Base-by-base conservation (phyloP, 1,139 yeast species). In the Lodderomyces theae region DNA sequence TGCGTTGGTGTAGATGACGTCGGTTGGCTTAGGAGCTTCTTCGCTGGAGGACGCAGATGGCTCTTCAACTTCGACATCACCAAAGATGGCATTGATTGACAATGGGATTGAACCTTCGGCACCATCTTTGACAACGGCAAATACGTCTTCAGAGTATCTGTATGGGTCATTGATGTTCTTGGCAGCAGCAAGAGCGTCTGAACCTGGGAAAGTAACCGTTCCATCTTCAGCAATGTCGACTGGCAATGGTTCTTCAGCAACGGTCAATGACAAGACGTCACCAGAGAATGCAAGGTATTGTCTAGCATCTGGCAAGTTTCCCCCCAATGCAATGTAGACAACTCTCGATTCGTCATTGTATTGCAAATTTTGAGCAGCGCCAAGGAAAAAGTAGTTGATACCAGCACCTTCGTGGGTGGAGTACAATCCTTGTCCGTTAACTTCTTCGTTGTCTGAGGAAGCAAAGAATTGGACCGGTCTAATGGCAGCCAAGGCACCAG, bases 291-390 rank as follows among this genome's bases (percentile, higher is more conserved):
- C 41, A 17, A 48, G 45, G 11, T 28, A 37, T 40, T 45, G 48
- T 25, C 23, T 32, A 17, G 34, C 22, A 19, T 19, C 23, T 16
- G 34, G 29, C 19, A 40, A 40, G 16, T 35, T 34, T 24, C 40
- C n/a, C n/a, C 21, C 18, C 15, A 42, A 23, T 23, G 37, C 41
- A 22, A 73, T 50, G 56, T 69, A 67, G 35, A 68, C 52, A 54
- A 67, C 72, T 61, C 70, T 64, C 51, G 74, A 58, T 42, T 72
- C 82, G 35, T 82, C 82, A 54, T 82, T 82, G 56, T 72, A 79
- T 52, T 74, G 80, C 35, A 51, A 39, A 17, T 41, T 36, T 37
- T 42, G 42, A 19, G 42, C 40, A 23, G 29, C 21, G 17, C 35
- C 44, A n/a, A 74, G 50, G 54, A 72, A 67, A 38, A 68, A 53